Base-by-base conservation (phyloP, 495 filamentous ascomycete species). In the Tetracladium marchalianum region DNA sequence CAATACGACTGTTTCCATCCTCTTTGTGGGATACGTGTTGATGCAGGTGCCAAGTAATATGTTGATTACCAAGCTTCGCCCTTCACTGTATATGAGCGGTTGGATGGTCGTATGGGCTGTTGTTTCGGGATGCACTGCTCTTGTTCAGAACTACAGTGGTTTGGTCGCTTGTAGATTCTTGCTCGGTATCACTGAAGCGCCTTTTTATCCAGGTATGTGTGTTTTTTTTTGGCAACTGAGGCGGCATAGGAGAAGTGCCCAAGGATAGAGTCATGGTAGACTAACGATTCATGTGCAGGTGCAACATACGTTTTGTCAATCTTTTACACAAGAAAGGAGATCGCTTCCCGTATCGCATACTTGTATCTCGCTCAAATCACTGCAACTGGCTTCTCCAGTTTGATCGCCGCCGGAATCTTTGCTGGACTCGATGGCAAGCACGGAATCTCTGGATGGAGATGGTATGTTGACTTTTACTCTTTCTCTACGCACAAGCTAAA, bases 161-260 rank as follows among this genome's bases (percentile, higher is more conserved):
- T 60, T 89, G 4, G 59, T 84, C 12, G 62, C 69, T n/a, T 67
- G 78, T 9, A 73, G 84, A 5, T 54, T 85, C 11, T 79, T 82
- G 34, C 62, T 87, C 4, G 84, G 84, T 9, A 64, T 85, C 16
- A 64, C 79, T 1, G 80, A 82, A 59, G 77, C 80, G 2, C 63
- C 66, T 1, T 68, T 66, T 18, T 37, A 27, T 48, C 68, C 66
- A 5, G 67, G n/a, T n/a, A n/a, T n/a, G n/a, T n/a, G n/a, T n/a
- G n/a, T n/a, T n/a, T n/a, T n/a, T n/a, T n/a, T n/a, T n/a, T n/a
- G n/a, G n/a, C n/a, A n/a, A n/a, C n/a, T n/a, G n/a, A n/a, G n/a
- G n/a, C n/a, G n/a, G n/a, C n/a, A n/a, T n/a, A n/a, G n/a, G n/a
- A n/a, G n/a, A n/a, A n/a, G n/a, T n/a, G n/a, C n/a, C n/a, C n/a